A percentile compares a stretch with the other conserved stretches of the same genome.
phyloP scores from a whole-genome alignment of 805 yeast species.

The Kazachstania kunashirensis region DNA sequence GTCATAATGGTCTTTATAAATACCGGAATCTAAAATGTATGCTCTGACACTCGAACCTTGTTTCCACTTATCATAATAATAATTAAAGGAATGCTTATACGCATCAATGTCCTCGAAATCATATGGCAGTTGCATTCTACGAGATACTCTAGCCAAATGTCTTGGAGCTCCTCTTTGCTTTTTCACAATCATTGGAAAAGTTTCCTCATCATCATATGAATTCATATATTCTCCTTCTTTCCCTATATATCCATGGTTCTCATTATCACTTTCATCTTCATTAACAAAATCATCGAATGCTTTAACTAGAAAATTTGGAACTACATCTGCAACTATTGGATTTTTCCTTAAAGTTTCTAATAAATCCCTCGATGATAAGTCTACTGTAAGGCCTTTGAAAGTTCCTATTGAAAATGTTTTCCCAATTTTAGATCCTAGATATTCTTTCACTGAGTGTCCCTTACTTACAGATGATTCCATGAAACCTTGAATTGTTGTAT shows the following conservation, averaged over 20 bases:
- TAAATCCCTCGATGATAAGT: constrained; percentile 39
- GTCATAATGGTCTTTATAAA: constrained; percentile 49
- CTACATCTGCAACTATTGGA: constrained; percentile 58
- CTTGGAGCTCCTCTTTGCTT: constrained; percentile 46
- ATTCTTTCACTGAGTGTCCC: constrained; percentile 31
- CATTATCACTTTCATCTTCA: constrained; percentile 5
- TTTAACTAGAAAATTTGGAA: constrained; percentile 53
- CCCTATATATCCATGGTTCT: too few species aligned
- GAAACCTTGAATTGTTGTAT: constrained; percentile 40
- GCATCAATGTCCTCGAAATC: constrained; percentile 12
- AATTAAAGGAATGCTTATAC: constrained; percentile 30
- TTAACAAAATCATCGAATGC: constrained; percentile 37
- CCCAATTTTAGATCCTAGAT: constrained; percentile 37
- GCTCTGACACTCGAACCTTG: constrained; percentile 57
- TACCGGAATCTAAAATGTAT: constrained; percentile 81
- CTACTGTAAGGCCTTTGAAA: constrained; percentile 62
- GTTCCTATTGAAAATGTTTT: constrained; percentile 56
- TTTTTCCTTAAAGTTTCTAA: constrained; percentile 41
- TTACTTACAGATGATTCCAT: constrained; percentile 35
- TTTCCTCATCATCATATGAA: constrained; percentile 2
- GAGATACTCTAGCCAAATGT: constrained; percentile 58
- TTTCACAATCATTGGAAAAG: constrained; percentile 1
- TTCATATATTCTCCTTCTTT: too few species aligned
- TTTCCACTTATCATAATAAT: constrained; percentile 37
- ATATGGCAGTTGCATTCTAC: constrained; percentile 32